These are phyloP conservation scores for Pythium phragmitis DNA, from an alignment of 352 stramenopile species.

Conservation along the genomic window DNA sequence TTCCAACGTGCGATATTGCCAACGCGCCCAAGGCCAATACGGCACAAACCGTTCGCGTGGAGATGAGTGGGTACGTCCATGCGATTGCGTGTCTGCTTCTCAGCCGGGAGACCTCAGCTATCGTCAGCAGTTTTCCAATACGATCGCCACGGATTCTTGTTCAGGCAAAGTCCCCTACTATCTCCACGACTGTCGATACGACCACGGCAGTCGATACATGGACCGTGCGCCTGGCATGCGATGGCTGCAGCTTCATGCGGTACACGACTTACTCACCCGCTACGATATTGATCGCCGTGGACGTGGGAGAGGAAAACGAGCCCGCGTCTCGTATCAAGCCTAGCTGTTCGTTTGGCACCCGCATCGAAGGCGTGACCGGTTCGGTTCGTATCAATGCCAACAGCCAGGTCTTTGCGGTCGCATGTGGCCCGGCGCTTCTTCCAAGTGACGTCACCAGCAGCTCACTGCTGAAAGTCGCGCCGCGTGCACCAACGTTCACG, in stretches of 20 bases:
- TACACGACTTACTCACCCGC: constrained; percentile 25
- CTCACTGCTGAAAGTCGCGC: constrained; percentile 30
- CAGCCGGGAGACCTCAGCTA: constrained; percentile 7
- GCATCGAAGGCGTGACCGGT: constrained; percentile 16
- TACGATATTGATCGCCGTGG: background rate
- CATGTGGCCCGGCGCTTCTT: constrained; percentile 38
- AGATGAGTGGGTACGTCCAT: constrained; percentile 51
- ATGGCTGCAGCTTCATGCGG: constrained; percentile 47
- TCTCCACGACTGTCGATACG: constrained; percentile 34
- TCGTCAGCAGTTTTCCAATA: constrained; percentile 50
- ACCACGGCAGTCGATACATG: constrained; percentile 39
- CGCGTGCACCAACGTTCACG: constrained; percentile 38
- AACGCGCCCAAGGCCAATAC: constrained; percentile 4
- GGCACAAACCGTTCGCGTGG: constrained; percentile 23
- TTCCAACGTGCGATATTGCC: constrained; percentile 38
- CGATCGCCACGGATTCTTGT: constrained; percentile 48
- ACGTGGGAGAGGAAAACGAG: background rate
- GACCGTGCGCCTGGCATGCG: constrained; percentile 35
- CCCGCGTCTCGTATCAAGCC: constrained; percentile 20
- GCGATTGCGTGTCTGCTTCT: constrained; percentile 46
- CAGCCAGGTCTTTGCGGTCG: constrained; percentile 40
- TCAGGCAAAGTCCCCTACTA: constrained; percentile 33
- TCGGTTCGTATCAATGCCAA: constrained; percentile 36
- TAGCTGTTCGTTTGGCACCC: constrained; percentile 43
- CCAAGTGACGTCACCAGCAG: constrained; percentile 36